Evolutionary conservation across 2,329 filamentous ascomycete species (phyloP).

Genomic region (Pseudogymnoascus sp.): DNA sequence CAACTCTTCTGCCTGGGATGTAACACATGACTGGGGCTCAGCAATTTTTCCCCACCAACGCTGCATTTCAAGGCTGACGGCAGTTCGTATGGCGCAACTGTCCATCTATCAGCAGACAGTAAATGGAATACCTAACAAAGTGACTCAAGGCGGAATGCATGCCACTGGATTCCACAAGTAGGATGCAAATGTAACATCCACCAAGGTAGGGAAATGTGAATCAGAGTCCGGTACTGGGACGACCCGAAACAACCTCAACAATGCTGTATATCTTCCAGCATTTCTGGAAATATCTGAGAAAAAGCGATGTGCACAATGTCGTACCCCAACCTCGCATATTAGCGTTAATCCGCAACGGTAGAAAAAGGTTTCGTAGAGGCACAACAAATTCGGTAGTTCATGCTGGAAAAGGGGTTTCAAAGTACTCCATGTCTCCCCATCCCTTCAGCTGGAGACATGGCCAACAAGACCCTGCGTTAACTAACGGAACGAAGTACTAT

Average conservation of each 20-base stretch:
- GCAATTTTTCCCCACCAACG: background rate
- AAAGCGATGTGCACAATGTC: background rate
- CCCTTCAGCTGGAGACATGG: background rate
- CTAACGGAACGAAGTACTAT: background rate
- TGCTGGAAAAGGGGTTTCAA: background rate
- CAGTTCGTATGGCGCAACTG: background rate
- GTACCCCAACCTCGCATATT: background rate
- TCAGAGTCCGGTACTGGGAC: conserved; percentile 4
- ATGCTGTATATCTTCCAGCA: background rate
- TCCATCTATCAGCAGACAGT: conserved; percentile 3
- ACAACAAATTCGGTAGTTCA: background rate
- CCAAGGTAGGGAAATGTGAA: background rate
- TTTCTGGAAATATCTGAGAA: background rate
- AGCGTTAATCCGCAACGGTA: background rate
- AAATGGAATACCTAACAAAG: background rate
- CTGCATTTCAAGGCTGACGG: conserved; percentile 5
- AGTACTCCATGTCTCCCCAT: background rate
- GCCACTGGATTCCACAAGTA: background rate
- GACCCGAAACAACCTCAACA: background rate
- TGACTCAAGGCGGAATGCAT: background rate
- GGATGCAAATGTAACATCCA: background rate
- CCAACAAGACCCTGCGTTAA: background rate
- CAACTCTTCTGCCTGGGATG: background rate
- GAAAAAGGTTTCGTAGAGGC: background rate
- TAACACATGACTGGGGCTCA: background rate